These are phyloP conservation scores for Saccharum hybrid DNA, from an alignment of 202 grass and related monocot species.

Conservation along the genomic window DNA sequence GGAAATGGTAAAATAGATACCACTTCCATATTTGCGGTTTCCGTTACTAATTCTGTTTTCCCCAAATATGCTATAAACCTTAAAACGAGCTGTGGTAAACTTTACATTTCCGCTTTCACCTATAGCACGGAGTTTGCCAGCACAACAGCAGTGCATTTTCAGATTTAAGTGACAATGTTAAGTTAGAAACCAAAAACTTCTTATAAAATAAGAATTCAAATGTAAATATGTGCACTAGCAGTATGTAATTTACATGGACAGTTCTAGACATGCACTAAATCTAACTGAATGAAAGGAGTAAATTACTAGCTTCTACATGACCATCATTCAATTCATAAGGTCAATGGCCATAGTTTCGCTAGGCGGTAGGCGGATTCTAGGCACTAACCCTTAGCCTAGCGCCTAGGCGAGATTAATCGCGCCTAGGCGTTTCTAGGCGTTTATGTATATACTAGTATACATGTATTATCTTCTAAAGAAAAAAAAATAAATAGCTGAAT, in stretches of 20 bases:
- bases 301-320: constrained; percentile 24
- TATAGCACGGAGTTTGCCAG: no score
- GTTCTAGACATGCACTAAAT: background rate
- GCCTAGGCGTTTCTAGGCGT: no score
- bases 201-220: constrained; percentile 15
- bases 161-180: constrained; percentile 5
- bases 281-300: constrained; percentile 15
- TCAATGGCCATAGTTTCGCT: background rate
- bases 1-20: background rate
- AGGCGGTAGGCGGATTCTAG: no score
- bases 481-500: no score
- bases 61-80: background rate
- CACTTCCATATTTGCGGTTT: no score
- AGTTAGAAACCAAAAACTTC: constrained; percentile 17
- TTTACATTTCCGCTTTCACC: no score
- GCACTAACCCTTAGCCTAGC: no score
- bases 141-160: background rate
- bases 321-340: background rate
- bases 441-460: no score
- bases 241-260: background rate
- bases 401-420: no score
- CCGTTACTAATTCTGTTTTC: background rate
- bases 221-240: background rate
- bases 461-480: no score
- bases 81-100: background rate